Conservation (phyloP, 768 basidiomycete genomes). For the Kwoniella europaea region DNA sequence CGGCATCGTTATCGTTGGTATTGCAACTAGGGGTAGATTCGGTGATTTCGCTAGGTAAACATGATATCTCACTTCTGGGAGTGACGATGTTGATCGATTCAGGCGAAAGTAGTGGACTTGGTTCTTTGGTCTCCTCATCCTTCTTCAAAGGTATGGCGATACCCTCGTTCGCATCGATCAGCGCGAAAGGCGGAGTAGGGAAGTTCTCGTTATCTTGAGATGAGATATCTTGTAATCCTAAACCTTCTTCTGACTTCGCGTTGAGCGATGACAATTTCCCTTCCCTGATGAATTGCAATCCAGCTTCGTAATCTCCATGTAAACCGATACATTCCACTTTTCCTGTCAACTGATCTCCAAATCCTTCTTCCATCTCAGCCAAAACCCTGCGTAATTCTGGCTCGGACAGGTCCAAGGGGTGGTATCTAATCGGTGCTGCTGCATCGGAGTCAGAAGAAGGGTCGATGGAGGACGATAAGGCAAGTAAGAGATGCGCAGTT, state of each 20-base stretch:
- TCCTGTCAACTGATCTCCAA: constrained; percentile 67
- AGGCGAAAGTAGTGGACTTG: constrained; percentile 22
- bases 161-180: neutral
- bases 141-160: constrained; percentile 8
- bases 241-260: neutral
- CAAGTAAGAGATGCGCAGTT: constrained; percentile 79
- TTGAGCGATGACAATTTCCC: constrained; percentile 63
- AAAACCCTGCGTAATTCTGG: constrained; percentile 83
- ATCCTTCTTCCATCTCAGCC: constrained; percentile 65
- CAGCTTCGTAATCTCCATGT: constrained; percentile 89
- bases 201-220: neutral
- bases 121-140: constrained; percentile 8
- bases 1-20: constrained; percentile 7
- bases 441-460: constrained; percentile 55
- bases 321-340: constrained; percentile 82
- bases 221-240: neutral
- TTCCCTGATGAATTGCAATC: constrained; percentile 75
- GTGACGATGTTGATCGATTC: constrained; percentile 27
- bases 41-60: constrained; percentile 24
- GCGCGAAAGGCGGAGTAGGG: neutral
- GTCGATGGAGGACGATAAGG: constrained; percentile 63
- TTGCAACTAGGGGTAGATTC: constrained; percentile 13
- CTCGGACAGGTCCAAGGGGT: constrained; percentile 90
- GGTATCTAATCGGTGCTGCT: constrained; percentile 72
- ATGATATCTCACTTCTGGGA: constrained; percentile 14